Conservation (phyloP, 1,139 yeast species). For the Yamadazyma songkhlaensis region DNA sequence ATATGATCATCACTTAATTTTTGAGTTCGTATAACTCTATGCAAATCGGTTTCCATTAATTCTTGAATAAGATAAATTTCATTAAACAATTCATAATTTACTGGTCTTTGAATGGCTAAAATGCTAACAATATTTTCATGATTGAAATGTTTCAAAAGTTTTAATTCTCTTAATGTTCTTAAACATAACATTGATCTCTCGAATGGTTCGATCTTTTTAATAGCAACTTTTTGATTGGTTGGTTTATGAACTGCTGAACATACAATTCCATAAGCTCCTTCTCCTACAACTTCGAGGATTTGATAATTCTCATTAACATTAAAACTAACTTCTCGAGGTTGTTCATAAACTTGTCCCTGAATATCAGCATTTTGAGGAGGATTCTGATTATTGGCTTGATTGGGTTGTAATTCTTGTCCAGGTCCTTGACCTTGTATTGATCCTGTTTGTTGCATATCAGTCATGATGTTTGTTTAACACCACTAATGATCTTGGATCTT, state of each 20-base stretch:
- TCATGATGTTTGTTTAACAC: too few species aligned
- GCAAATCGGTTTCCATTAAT: slow-evolving; percentile 93
- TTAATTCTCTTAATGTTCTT: slow-evolving; percentile 85
- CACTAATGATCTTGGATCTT: not conserved
- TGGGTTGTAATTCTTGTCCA: slow-evolving; percentile 1
- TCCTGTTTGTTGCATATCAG: not conserved
- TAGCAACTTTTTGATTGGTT: slow-evolving; percentile 86
- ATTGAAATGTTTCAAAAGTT: slow-evolving; percentile 76
- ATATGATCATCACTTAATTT: slow-evolving; percentile 85
- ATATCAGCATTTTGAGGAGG: not conserved
- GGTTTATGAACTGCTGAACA: slow-evolving; percentile 92
- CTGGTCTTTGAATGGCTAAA: slow-evolving; percentile 87
- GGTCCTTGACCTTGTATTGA: slow-evolving; percentile 6
- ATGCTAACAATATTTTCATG: slow-evolving; percentile 93
- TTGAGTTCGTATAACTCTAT: slow-evolving; percentile 86
- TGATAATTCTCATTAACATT: slow-evolving; percentile 88
- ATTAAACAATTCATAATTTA: slow-evolving; percentile 66
- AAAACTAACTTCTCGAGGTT: slow-evolving; percentile 59
- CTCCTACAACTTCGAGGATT: slow-evolving; percentile 83
- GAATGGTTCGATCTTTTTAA: slow-evolving; percentile 91
- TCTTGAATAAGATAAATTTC: slow-evolving; percentile 95
- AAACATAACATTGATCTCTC: slow-evolving; percentile 89
- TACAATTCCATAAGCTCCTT: slow-evolving; percentile 98
- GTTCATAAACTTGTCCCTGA: not conserved
- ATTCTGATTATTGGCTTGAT: not conserved